Evolutionary conservation across 2,329 filamentous ascomycete genomes (phyloP), one percentile per base, ranked within the genome.

Genomic region (Fusarium torreyae): DNA sequence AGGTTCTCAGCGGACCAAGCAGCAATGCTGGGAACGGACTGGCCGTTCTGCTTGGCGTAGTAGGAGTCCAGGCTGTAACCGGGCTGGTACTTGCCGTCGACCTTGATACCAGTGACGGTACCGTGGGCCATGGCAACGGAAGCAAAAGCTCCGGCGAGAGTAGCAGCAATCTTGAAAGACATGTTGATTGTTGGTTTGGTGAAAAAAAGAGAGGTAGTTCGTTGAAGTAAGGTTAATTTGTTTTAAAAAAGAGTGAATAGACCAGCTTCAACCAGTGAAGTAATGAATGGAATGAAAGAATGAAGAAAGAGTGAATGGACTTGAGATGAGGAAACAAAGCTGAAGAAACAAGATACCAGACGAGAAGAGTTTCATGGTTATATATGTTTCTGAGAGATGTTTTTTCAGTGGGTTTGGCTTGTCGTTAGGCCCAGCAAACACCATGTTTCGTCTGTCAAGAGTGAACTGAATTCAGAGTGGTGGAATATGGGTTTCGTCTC

Each of bases 1-100:
- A 81, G 81, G 70, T 83, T 79, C 59, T 80, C 69, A 4, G 81
- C 79, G 17, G 76, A 76, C 83, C 83, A 85, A n/a, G 81, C 83
- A 17, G 72, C 65, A 6, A 74, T 68, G 20, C 62, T 45, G 15
- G 74, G 74, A 5, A 70, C 57, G 4, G 26, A 15, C 24, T 63
- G 43, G 18, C 59, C 60, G 13, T 72, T 68, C 36, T 68, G 58
- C 57, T 74, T 69, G 7, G 56, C 63, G 50, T 74, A 74, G 66
- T 74, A 74, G 26, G 73, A 73, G 2, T 69, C 63, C 6, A 70
- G 54, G 26, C 45, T 62, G 57, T 73, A 74, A 8, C 63, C 72
- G 1, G 52, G 14, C 11, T 73, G 58, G 34, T 61, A 58, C 45
- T 54, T 44, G 8, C 72, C 69, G 42, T 73, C 73, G 11, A 72